Evolutionary conservation across 73 alveolate species (phyloP), one percentile per base, ranked within the genome.

Genomic region (Blepharisma stoltei): DNA sequence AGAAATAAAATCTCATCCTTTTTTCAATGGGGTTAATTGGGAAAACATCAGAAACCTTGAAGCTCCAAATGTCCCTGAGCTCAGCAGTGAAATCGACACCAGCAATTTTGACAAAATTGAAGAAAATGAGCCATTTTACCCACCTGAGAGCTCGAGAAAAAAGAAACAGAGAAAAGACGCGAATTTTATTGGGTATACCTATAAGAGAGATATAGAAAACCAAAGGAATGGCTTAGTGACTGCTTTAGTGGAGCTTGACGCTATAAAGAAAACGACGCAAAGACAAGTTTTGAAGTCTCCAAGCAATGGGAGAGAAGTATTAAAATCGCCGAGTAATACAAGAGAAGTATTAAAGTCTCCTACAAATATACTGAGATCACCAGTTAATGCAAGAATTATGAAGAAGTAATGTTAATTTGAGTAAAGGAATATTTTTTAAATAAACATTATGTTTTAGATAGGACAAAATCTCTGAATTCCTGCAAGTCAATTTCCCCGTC

Each of bases 1-100:
- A n/a, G 98, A 92, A 82, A 94, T 94, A 46, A 94, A 87, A 70
- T 92, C 92, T n/a, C 99, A 94, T 87, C 99, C 99, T 18, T 94
- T 92, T 84, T 94, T 94, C 82, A 82, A 88, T 68, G 96, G 95
- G 6, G 76, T 92, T 21, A 94, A 92, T 78, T 92, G 98, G 96
- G 87, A 90, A 66, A 92, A 85, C 65, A 73, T 92, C 25, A 86
- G 96, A 80, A 78, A 81, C 14, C 77, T 76, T 46, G 70, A 66
- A 77, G 88, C 98, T 7, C 98, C 98, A 60, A 83, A 87, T 83
- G 84, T 90, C 14, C 98, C 98, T 8, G 88, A 90, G 52, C 41
- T 60, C 18, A 60, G 21, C n/a, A 60, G 76, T 4, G 94, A 90
- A 60, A 78, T 82, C 54, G 96, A 91, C 80, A 86, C 95, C 0